Evolutionary conservation across 2,329 filamentous ascomycete species (phyloP).

Genomic region (Lithohypha guttulata): DNA sequence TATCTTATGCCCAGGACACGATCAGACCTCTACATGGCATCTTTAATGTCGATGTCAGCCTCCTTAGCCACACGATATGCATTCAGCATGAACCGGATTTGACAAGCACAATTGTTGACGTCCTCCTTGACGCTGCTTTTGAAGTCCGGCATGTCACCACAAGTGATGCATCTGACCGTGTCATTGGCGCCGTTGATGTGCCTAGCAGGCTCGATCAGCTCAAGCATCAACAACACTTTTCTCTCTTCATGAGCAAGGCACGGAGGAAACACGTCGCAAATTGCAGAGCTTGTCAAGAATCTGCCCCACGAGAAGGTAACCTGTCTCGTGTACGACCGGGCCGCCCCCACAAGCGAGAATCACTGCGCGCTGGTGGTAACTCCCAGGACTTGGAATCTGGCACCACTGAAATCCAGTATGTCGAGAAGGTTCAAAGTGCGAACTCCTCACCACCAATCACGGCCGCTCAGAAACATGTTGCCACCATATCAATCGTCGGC

Average conservation of each 20-base stretch:
- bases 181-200: conserved; percentile 8
- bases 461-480: conserved; percentile 9
- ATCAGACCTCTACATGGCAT: conserved; percentile 27
- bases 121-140: conserved; percentile 36
- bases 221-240: conserved; percentile 8
- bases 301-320: background rate
- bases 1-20: conserved; percentile 36
- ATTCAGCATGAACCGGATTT: conserved; percentile 29
- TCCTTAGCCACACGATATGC: conserved; percentile 34
- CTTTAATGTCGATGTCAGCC: conserved; percentile 31
- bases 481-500: conserved; percentile 46
- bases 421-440: background rate
- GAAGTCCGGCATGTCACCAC: conserved; percentile 37
- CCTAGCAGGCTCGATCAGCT: conserved; percentile 3
- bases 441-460: background rate
- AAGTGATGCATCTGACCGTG: conserved; percentile 25
- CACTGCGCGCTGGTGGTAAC: background rate
- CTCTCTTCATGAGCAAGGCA: conserved; percentile 17
- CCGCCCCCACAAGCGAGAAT: background rate
- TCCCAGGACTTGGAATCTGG: background rate
- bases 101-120: conserved; percentile 27
- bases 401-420: background rate
- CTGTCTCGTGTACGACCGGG: background rate
- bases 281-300: conserved; percentile 38
- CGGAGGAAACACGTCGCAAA: conserved; percentile 37